phyloP scores from a whole-genome alignment of 2,329 filamentous ascomycete species.

The Nothophoma quercina region DNA sequence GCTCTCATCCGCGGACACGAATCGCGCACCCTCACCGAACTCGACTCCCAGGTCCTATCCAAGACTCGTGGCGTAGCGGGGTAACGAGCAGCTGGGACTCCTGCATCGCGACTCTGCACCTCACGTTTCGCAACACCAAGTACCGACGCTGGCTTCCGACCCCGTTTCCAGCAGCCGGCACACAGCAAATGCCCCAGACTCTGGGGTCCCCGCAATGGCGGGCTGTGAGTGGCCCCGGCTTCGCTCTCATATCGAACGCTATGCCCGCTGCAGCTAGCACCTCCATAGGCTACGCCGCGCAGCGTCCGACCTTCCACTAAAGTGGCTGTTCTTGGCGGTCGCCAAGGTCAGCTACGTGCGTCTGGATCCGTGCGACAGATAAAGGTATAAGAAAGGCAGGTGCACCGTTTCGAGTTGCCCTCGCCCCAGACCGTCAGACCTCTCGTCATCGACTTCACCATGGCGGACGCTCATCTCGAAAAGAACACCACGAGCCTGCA shows the following conservation, averaged over 20 bases:
- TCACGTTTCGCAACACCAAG: conserved; percentile 2
- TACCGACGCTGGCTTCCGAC: conserved; percentile 22
- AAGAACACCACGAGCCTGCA: conserved; percentile 32
- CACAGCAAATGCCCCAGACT: neutral
- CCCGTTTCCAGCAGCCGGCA: conserved; percentile 14
- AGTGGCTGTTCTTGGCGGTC: conserved; percentile 1
- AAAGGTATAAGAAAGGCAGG: conserved; percentile 14
- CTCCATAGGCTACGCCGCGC: neutral
- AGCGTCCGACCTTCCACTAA: neutral
- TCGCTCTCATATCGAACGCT: neutral
- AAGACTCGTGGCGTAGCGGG: conserved; percentile 18
- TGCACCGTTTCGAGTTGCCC: conserved; percentile 13
- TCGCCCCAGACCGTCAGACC: neutral
- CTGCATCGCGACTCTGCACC: neutral
- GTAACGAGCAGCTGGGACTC: conserved; percentile 9
- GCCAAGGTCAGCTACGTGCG: conserved; percentile 9
- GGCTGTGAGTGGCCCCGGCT: conserved; percentile 1
- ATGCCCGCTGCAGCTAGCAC: neutral
- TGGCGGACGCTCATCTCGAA: conserved; percentile 15
- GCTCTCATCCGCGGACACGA: conserved; percentile 1
- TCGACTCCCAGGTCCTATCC: neutral
- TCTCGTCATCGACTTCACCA: neutral
- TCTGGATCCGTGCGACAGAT: conserved; percentile 1
- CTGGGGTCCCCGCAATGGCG: conserved; percentile 6
- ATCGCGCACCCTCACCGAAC: neutral